phyloP scores from a whole-genome alignment of 345 rosid genomes.

The Camelina sativa region DNA sequence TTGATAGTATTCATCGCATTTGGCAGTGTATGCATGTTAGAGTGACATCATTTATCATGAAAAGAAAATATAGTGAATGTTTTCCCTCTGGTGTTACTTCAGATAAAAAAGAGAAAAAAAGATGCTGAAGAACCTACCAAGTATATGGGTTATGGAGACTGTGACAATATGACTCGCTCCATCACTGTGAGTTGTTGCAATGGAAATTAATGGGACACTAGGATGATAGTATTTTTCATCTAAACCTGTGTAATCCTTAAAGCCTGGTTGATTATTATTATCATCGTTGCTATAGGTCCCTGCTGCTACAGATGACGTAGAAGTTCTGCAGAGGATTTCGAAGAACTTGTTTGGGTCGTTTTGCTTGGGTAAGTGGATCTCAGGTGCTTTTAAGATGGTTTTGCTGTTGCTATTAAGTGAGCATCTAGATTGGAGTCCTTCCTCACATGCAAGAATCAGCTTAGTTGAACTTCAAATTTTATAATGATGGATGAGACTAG shows the following conservation, averaged over 20 bases:
- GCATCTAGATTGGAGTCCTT: not conserved
- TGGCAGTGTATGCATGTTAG: slow-evolving; percentile 24
- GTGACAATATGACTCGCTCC: slow-evolving; percentile 90
- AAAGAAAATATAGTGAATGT: not conserved
- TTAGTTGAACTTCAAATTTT: slow-evolving; percentile 1
- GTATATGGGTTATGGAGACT: slow-evolving; percentile 90
- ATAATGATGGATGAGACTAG: slow-evolving; percentile 16
- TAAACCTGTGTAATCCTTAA: slow-evolving; percentile 24
- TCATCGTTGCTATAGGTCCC: slow-evolving; percentile 59
- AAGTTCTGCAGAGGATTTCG: slow-evolving; percentile 77
- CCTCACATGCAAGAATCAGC: slow-evolving; percentile 6
- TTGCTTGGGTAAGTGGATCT: slow-evolving; percentile 58
- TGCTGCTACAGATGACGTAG: slow-evolving; percentile 75
- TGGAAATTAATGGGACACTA: slow-evolving; percentile 11
- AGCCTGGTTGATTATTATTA: slow-evolving; percentile 10
- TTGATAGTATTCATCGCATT: slow-evolving; percentile 16
- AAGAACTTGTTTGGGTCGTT: slow-evolving; percentile 81
- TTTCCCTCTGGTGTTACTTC: slow-evolving; percentile 24
- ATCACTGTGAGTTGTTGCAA: slow-evolving; percentile 58
- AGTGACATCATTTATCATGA: slow-evolving; percentile 1
- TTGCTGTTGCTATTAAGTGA: not conserved
- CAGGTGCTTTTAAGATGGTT: slow-evolving; percentile 18
- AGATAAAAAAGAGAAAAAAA: slow-evolving; percentile 86
- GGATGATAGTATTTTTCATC: slow-evolving; percentile 12
- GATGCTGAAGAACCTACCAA: slow-evolving; percentile 84